A percentile compares a stretch with the other conserved stretches of the same genome.
phyloP scores from a whole-genome alignment of 2,329 filamentous ascomycete genomes.

The Talaromyces atroroseus region DNA sequence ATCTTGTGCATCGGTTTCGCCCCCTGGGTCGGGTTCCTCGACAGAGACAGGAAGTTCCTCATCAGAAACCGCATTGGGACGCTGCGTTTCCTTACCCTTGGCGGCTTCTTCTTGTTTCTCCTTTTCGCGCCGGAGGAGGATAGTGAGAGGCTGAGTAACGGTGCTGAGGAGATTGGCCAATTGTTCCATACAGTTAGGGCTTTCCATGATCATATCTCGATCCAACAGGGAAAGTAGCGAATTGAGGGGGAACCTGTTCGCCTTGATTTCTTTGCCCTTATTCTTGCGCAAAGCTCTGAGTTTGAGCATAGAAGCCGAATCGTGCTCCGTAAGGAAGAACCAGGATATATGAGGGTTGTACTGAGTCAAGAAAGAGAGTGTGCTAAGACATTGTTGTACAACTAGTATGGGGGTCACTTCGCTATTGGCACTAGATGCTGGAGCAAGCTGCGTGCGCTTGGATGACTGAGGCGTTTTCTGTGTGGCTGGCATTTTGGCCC shows the following conservation, averaged over 20 bases:
- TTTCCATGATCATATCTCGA: conserved; percentile 93
- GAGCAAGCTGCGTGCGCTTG: conserved; percentile 68
- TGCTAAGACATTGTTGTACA: conserved; percentile 87
- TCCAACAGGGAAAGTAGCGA: conserved; percentile 82
- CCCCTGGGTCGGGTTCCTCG: conserved; percentile 23
- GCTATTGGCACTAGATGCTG: conserved; percentile 56
- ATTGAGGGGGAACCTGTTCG: conserved; percentile 87
- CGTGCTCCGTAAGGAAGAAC: conserved; percentile 92
- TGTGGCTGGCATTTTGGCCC: conserved; percentile 72
- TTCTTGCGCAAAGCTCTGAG: conserved; percentile 72
- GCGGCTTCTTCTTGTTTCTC: conserved; percentile 54
- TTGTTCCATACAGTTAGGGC: conserved; percentile 92
- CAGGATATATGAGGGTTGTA: conserved; percentile 82
- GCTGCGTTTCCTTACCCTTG: conserved; percentile 34
- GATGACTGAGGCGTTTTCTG: conserved; percentile 77
- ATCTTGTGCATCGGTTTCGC: conserved; percentile 22
- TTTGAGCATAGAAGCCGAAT: conserved; percentile 72
- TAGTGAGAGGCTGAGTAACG: conserved; percentile 79
- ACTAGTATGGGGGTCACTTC: conserved; percentile 93
- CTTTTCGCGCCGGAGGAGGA: conserved; percentile 75
- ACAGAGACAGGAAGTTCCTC: conserved; percentile 21
- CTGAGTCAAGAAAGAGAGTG: conserved; percentile 75
- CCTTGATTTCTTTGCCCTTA: conserved; percentile 80
- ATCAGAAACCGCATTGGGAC: conserved; percentile 22
- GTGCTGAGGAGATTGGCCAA: conserved; percentile 80